Conservation (phyloP, 176 grass and related monocot species). For the Thinopyrum elongatum region DNA sequence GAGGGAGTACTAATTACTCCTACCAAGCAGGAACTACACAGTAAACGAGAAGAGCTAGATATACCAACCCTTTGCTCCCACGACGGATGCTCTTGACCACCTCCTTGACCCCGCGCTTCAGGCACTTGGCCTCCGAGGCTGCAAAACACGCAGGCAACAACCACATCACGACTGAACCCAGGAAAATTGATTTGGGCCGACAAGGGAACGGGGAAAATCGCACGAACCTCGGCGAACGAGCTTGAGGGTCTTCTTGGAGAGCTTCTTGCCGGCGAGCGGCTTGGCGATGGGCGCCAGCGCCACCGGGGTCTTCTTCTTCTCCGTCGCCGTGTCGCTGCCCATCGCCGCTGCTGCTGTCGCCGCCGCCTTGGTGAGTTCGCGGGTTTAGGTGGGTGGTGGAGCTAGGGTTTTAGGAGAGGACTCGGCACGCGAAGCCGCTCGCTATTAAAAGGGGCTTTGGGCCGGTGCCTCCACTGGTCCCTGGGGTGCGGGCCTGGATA, state of each 20-base stretch:
- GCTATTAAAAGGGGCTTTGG: constrained; percentile 29
- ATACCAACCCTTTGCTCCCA: constrained; percentile 69
- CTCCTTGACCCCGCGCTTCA: constrained; percentile 96
- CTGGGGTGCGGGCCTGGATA: background rate
- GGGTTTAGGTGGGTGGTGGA: constrained; percentile 27
- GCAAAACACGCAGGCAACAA: background rate
- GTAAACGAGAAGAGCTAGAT: background rate
- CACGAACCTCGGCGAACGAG: constrained; percentile 70
- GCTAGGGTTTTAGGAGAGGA: constrained; percentile 31
- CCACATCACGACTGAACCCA: background rate
- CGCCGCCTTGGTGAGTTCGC: background rate
- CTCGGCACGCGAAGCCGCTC: background rate
- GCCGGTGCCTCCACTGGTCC: background rate
- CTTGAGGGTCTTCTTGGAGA: constrained; percentile 84
- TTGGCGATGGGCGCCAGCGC: constrained; percentile 77
- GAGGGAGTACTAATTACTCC: too few relatives aligned
- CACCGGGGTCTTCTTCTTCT: constrained; percentile 42
- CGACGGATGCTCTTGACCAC: constrained; percentile 95
- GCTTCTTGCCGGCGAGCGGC: constrained; percentile 77
- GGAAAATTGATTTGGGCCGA: background rate
- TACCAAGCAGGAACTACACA: background rate
- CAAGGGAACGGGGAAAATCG: background rate
- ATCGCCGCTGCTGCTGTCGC: constrained; percentile 14
- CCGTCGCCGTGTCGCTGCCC: constrained; percentile 46
- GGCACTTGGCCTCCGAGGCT: constrained; percentile 86